Percentiles rank a stretch among this genome's conserved stretches.
Conservation (phyloP, 2,329 filamentous ascomycete species). For the Teratosphaeria destructans region DNA sequence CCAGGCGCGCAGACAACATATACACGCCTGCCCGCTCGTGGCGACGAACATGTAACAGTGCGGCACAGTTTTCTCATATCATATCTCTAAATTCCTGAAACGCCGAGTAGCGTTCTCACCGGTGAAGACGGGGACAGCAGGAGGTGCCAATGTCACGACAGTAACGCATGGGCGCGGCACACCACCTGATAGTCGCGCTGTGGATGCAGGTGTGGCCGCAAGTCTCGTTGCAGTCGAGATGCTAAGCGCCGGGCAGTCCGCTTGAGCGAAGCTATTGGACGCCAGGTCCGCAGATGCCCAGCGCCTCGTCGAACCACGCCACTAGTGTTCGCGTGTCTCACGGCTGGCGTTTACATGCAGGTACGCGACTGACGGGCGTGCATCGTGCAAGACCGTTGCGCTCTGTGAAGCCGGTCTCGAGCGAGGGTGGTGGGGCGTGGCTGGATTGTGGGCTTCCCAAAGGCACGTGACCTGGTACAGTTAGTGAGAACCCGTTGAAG, state of each 20-base stretch:
- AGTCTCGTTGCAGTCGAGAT: background rate
- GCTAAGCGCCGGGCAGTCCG: background rate
- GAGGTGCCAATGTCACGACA: background rate
- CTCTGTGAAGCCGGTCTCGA: background rate
- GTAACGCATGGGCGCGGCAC: background rate
- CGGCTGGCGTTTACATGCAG: background rate
- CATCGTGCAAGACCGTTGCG: background rate
- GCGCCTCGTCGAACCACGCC: background rate
- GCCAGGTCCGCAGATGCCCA: background rate
- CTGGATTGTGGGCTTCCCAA: background rate
- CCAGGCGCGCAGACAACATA: background rate
- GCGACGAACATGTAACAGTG: background rate
- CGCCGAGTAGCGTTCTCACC: background rate
- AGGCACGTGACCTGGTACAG: background rate
- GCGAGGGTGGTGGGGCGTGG: no score
- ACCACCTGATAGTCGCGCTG: no score
- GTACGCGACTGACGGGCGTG: background rate
- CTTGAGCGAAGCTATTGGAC: background rate
- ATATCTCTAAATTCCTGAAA: background rate
- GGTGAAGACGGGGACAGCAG: background rate
- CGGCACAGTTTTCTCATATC: background rate
- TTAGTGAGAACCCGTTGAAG: no score
- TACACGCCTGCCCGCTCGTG: background rate
- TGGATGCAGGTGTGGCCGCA: background rate
- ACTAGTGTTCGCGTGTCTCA: background rate